phyloP scores from a whole-genome alignment of 2,329 filamentous ascomycete species.

The Calonectria multiphialidica region DNA sequence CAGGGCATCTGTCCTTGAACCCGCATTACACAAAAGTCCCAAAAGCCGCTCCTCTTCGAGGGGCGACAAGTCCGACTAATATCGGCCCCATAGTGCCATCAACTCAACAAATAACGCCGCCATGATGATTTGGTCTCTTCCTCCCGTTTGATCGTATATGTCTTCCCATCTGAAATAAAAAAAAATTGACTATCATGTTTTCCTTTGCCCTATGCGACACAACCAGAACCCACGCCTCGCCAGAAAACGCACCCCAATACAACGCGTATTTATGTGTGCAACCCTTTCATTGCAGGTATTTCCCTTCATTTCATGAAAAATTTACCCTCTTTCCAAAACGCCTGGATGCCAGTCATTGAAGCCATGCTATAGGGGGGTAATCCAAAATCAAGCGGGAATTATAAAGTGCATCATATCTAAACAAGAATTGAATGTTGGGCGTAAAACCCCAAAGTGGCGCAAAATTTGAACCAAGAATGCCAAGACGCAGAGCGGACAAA shows the following conservation, averaged over 20 bases:
- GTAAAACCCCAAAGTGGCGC: neutral
- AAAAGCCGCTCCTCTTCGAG: neutral
- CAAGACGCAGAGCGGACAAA: neutral
- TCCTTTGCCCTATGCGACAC: constrained; percentile 9
- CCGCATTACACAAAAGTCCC: neutral
- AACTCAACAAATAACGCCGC: constrained; percentile 2
- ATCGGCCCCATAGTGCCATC: neutral
- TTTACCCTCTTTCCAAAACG: constrained; percentile 36
- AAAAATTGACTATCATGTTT: neutral
- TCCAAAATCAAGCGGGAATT: constrained; percentile 25
- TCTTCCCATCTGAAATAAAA: neutral
- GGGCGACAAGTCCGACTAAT: neutral
- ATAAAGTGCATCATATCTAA: constrained; percentile 34
- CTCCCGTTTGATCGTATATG: constrained; percentile 5
- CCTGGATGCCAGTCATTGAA: constrained; percentile 30
- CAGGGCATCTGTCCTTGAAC: neutral
- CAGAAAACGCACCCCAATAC: constrained; percentile 8
- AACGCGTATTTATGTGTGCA: constrained; percentile 10
- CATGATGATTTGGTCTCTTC: neutral
- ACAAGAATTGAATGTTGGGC: constrained; percentile 11
- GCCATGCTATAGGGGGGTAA: constrained; percentile 28
- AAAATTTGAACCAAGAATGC: constrained; percentile 15
- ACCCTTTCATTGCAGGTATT: constrained; percentile 1
- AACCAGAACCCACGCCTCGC: constrained; percentile 20
- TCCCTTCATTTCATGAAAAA: constrained; percentile 23